These are phyloP conservation scores for Neonectria hederae DNA, from an alignment of 2,329 filamentous ascomycete genomes.

Conservation along the genomic window DNA sequence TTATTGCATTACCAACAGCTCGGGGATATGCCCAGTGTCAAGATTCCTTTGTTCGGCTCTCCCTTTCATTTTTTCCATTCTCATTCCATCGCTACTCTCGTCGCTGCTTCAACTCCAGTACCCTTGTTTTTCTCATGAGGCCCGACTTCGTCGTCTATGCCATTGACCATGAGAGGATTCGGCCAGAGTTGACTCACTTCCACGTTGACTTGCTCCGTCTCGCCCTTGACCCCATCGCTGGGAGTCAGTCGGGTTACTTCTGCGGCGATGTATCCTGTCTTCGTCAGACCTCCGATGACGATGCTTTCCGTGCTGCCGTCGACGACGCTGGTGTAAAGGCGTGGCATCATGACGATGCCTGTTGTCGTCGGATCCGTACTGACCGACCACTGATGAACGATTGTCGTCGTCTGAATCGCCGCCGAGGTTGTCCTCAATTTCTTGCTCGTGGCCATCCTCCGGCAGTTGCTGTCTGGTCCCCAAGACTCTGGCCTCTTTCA, in stretches of 20 bases:
- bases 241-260: too few relatives aligned
- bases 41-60: too few relatives aligned
- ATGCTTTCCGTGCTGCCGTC: not conserved
- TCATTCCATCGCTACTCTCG: too few relatives aligned
- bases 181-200: not conserved
- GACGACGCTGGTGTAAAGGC: not conserved
- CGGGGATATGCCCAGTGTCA: too few relatives aligned
- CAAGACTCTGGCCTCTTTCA: slow-evolving; percentile 38
- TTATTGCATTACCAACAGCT: too few relatives aligned
- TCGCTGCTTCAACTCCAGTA: too few relatives aligned
- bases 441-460: not conserved
- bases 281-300: not conserved
- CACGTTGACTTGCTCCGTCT: not conserved
- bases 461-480: slow-evolving; percentile 27
- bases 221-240: too few relatives aligned
- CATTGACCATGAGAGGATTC: not conserved
- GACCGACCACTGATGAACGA: not conserved
- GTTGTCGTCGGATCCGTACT: too few relatives aligned
- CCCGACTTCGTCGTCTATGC: too few relatives aligned
- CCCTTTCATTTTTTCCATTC: too few relatives aligned
- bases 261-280: not conserved
- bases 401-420: not conserved
- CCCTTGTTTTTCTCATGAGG: too few relatives aligned
- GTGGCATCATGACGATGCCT: not conserved
- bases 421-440: not conserved